phyloP scores from a whole-genome alignment of 2,329 filamentous ascomycete species.

The Colletotrichum abscissum region DNA sequence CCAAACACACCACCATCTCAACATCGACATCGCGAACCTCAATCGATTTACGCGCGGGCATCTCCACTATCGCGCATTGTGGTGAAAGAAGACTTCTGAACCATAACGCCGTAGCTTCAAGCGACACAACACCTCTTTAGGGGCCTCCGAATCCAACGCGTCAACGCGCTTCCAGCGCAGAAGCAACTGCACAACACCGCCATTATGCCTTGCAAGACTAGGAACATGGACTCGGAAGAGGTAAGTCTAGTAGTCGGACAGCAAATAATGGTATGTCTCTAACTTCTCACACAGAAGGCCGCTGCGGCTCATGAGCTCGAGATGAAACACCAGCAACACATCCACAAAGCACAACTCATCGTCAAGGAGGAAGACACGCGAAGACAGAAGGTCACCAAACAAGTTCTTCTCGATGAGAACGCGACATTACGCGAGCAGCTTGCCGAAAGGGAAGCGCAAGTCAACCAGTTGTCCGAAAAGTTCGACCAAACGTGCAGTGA shows the following conservation, averaged over 20 bases:
- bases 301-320: conserved; percentile 69
- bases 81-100: not conserved
- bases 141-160: not conserved
- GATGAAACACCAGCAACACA: conserved; percentile 73
- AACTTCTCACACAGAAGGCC: conserved; percentile 50
- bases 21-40: conserved; percentile 6
- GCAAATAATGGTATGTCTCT: not conserved
- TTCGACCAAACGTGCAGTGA: conserved; percentile 53
- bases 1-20: conserved; percentile 20
- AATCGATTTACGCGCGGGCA: conserved; percentile 11
- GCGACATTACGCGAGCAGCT: conserved; percentile 74
- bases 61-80: not conserved
- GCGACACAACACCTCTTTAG: not conserved
- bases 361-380: conserved; percentile 81
- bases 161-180: conserved; percentile 25
- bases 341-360: conserved; percentile 74
- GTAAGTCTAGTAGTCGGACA: conserved; percentile 1
- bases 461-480: conserved; percentile 58
- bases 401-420: conserved; percentile 82
- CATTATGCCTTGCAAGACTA: conserved; percentile 33
- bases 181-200: conserved; percentile 10
- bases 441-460: conserved; percentile 67
- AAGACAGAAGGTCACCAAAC: conserved; percentile 73
- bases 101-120: not conserved
- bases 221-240: conserved; percentile 34